Conservation (phyloP, 192 early-diverging fungal genomes). For the Spinellus fusiger region DNA sequence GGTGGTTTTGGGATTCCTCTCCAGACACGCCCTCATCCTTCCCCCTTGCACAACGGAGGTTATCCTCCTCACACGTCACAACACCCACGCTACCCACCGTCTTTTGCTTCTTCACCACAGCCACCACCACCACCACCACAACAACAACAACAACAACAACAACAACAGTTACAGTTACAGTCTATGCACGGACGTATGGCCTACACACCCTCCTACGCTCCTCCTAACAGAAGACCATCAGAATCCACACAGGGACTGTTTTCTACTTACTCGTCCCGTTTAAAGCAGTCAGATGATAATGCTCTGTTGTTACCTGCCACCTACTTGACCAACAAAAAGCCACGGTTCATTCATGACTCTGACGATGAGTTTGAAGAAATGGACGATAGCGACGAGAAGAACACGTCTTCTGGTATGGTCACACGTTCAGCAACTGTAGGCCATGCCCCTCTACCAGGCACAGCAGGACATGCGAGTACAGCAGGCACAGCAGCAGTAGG, state of each 20-base stretch:
- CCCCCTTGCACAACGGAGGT: not conserved
- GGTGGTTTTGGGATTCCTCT: not conserved
- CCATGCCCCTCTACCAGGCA: not conserved
- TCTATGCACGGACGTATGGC: not conserved
- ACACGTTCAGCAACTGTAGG: not conserved
- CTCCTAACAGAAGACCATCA: not conserved
- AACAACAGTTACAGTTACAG: not conserved
- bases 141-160: constrained; percentile 9
- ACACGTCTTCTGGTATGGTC: constrained; percentile 10
- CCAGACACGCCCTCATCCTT: not conserved
- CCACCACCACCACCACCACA: not conserved
- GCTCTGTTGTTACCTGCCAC: constrained; percentile 41
- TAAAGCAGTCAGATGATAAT: constrained; percentile 43
- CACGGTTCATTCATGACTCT: constrained; percentile 29
- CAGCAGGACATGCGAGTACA: not conserved
- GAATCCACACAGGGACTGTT: constrained; percentile 33
- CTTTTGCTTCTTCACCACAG: no score
- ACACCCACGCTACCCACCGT: no score
- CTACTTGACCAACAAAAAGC: constrained; percentile 30
- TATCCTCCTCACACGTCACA: not conserved
- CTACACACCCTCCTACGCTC: not conserved
- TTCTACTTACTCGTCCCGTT: constrained; percentile 44
- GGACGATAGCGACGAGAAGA: constrained; percentile 31
- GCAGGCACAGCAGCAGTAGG: not conserved
- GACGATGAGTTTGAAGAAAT: constrained; percentile 46